phyloP scores from a whole-genome alignment of 2,329 filamentous ascomycete species.

The Cordyceps militaris region DNA sequence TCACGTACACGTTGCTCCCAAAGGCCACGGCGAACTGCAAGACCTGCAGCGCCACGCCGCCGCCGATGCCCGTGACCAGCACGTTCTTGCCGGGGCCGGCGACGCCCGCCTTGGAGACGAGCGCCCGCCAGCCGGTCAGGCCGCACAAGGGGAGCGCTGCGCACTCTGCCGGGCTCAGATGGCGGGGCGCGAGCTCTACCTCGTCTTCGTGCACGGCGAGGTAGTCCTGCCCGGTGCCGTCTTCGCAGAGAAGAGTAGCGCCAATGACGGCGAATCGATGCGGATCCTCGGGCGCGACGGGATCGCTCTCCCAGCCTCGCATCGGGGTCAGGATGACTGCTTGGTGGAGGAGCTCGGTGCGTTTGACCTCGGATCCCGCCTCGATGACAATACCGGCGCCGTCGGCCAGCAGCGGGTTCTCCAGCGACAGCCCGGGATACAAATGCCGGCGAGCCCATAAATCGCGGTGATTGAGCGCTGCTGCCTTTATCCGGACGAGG shows the following conservation, averaged over 20 bases:
- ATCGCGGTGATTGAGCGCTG: slow-evolving; percentile 89
- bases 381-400: slow-evolving; percentile 68
- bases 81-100: slow-evolving; percentile 62
- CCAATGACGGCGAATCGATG: slow-evolving; percentile 59
- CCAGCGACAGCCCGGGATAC: slow-evolving; percentile 79
- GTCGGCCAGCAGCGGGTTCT: slow-evolving; percentile 72
- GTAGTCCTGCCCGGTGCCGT: slow-evolving; percentile 69
- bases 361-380: slow-evolving; percentile 43
- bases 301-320: slow-evolving; percentile 66
- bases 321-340: slow-evolving; percentile 73
- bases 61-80: slow-evolving; percentile 84
- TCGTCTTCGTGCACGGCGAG: slow-evolving; percentile 63
- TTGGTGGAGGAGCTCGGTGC: slow-evolving; percentile 44
- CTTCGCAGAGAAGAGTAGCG: slow-evolving; percentile 51
- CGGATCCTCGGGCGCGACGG: slow-evolving; percentile 64
- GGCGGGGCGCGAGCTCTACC: slow-evolving; percentile 66
- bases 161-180: slow-evolving; percentile 66
- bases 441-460: slow-evolving; percentile 88
- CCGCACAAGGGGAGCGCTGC: slow-evolving; percentile 81
- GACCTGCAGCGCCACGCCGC: slow-evolving; percentile 78
- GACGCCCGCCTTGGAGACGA: slow-evolving; percentile 69
- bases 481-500: slow-evolving; percentile 67
- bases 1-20: slow-evolving; percentile 73
- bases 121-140: slow-evolving; percentile 79
- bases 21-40: slow-evolving; percentile 70